Conservation (phyloP, 345 rosid genomes). For the Theobroma cacao region DNA sequence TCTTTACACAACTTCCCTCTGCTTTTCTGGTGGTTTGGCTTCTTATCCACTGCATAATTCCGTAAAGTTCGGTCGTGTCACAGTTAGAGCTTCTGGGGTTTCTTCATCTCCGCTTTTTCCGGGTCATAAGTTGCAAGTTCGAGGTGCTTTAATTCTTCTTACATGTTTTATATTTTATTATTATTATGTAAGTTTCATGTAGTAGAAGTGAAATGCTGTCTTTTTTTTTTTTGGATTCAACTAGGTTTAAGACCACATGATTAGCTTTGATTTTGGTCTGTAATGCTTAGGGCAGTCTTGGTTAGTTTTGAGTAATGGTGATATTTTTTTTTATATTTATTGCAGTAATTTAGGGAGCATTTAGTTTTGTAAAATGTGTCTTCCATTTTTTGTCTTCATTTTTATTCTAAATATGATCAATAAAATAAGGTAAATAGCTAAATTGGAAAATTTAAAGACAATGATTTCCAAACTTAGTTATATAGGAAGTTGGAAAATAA, state of each 20-base stretch:
- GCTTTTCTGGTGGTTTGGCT: not conserved
- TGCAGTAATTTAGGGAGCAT: not conserved
- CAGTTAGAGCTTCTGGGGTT: conserved; percentile 7
- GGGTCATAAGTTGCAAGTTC: conserved; percentile 13
- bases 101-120: not conserved
- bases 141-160: conserved; percentile 1
- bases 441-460: not conserved
- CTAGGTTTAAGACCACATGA: not conserved
- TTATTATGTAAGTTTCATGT: not conserved
- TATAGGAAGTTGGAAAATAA: not conserved
- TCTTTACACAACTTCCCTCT: conserved; percentile 3
- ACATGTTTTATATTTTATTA: too few relatives aligned
- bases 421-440: not conserved
- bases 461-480: not conserved
- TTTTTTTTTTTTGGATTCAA: not conserved
- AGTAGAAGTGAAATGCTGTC: not conserved
- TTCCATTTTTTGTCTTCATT: not conserved
- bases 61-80: not conserved
- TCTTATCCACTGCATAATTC: not conserved
- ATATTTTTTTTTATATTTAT: not conserved
- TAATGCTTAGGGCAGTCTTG: not conserved
- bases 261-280: not conserved
- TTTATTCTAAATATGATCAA: not conserved
- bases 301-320: not conserved
- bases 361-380: not conserved